A percentile compares a stretch with the other conserved stretches of the same genome.
phyloP scores from a whole-genome alignment of 176 grass and related monocot genomes.

The Triticum timopheevii region DNA sequence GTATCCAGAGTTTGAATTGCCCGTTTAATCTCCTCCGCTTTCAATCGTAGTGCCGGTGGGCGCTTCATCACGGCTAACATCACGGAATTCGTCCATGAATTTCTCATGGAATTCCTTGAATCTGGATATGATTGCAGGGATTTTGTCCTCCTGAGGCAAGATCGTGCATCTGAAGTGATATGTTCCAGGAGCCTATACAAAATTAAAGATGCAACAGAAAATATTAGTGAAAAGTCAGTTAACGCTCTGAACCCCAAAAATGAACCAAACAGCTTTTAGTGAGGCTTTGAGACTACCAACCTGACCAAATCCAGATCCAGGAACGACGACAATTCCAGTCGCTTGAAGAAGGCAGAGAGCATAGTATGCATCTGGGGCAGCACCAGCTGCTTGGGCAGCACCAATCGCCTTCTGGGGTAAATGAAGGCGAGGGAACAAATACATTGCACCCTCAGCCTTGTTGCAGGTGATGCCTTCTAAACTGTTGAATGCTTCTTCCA shows the following conservation, averaged over 20 bases:
- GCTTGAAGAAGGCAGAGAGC: constrained; percentile 73
- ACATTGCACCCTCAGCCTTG: constrained; percentile 97
- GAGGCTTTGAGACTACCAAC: constrained; percentile 40
- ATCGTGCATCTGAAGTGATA: constrained; percentile 84
- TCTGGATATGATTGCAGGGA: constrained; percentile 64
- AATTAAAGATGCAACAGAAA: background rate
- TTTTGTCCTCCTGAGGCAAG: constrained; percentile 81
- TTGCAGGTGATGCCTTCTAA: constrained; percentile 96
- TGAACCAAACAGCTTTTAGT: background rate
- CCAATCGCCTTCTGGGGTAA: constrained; percentile 80
- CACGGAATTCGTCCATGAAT: constrained; percentile 62
- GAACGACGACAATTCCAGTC: constrained; percentile 85
- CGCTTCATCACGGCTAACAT: constrained; percentile 26
- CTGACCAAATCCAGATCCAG: constrained; percentile 91
- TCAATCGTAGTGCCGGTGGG: background rate
- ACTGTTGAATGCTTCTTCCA: constrained; percentile 95
- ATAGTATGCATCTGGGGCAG: constrained; percentile 80
- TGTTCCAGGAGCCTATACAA: constrained; percentile 62
- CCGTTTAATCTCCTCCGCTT: background rate
- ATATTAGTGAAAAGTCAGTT: background rate
- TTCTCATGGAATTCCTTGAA: constrained; percentile 74
- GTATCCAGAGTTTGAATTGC: background rate
- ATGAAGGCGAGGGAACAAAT: constrained; percentile 83
- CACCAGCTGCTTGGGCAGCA: constrained; percentile 63
- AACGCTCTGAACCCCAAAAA: background rate